phyloP scores from a whole-genome alignment of 1,284 basidiomycete genomes.

The Moesziomyces globuligerus region DNA sequence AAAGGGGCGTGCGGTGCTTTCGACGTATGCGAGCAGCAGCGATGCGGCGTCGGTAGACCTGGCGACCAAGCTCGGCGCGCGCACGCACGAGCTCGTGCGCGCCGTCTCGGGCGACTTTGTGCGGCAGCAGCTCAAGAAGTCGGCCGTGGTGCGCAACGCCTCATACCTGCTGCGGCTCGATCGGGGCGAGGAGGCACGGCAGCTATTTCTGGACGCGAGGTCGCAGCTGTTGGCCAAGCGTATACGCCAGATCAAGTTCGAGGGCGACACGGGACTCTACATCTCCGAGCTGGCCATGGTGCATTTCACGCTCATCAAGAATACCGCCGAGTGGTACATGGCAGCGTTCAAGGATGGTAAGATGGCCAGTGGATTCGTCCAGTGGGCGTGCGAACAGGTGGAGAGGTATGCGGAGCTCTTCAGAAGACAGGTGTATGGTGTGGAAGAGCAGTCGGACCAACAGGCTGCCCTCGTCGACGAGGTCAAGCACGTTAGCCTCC shows the following conservation, averaged over 20 bases:
- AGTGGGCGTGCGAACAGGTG: constrained; percentile 90
- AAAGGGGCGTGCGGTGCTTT: constrained; percentile 76
- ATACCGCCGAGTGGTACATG: constrained; percentile 97
- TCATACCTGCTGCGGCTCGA: constrained; percentile 79
- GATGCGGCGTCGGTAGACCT: constrained; percentile 37
- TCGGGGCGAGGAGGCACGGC: constrained; percentile 81
- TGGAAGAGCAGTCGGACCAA: constrained; percentile 43
- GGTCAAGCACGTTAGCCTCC: constrained; percentile 58
- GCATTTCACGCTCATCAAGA: constrained; percentile 87
- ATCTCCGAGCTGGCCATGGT: constrained; percentile 83
- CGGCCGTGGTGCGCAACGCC: constrained; percentile 78
- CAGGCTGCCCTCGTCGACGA: constrained; percentile 42
- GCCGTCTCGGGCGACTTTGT: constrained; percentile 80
- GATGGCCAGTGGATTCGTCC: constrained; percentile 86
- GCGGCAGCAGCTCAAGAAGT: constrained; percentile 80
- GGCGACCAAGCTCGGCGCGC: constrained; percentile 28
- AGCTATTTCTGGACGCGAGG: constrained; percentile 83
- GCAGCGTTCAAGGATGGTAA: constrained; percentile 93
- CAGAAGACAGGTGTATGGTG: constrained; percentile 85
- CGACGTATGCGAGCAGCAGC: constrained; percentile 70
- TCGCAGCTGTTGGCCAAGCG: constrained; percentile 79
- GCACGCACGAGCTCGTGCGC: constrained; percentile 71
- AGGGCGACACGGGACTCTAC: constrained; percentile 84
- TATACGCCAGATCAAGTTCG: constrained; percentile 85
- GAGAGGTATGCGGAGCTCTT: constrained; percentile 86